Conservation (phyloP, 2,329 filamentous ascomycete genomes). For the Huntiella moniliformis region DNA sequence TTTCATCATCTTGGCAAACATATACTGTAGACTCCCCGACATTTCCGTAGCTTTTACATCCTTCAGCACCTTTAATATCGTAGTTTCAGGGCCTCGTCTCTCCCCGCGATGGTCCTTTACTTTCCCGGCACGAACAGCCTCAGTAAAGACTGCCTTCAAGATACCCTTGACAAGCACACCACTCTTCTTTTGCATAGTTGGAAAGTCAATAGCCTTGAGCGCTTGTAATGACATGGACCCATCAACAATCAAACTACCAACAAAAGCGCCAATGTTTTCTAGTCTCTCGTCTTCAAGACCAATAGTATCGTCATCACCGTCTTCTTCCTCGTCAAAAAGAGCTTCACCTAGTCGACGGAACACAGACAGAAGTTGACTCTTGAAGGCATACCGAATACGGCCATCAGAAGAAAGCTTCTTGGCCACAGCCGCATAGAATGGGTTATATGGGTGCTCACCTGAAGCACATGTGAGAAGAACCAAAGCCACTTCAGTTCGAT, state of each 20-base stretch:
- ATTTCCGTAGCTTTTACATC: slow-evolving; percentile 48
- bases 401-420: slow-evolving; percentile 57
- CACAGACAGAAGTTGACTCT: slow-evolving; percentile 69
- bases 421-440: slow-evolving; percentile 79
- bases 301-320: slow-evolving; percentile 29
- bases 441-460: slow-evolving; percentile 70
- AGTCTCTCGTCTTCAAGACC: slow-evolving; percentile 31
- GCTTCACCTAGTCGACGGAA: slow-evolving; percentile 75
- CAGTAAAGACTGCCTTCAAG: slow-evolving; percentile 55
- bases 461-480: slow-evolving; percentile 78
- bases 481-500: slow-evolving; percentile 69
- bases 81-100: slow-evolving; percentile 22
- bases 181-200: slow-evolving; percentile 58
- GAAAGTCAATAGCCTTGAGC: slow-evolving; percentile 57
- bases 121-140: slow-evolving; percentile 29
- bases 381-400: slow-evolving; percentile 65
- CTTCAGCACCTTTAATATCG: slow-evolving; percentile 47
- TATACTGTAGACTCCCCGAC: slow-evolving; percentile 57
- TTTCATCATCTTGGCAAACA: slow-evolving; percentile 56
- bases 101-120: slow-evolving; percentile 21
- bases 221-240: slow-evolving; percentile 28
- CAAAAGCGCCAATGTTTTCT: slow-evolving; percentile 35
- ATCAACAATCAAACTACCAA: slow-evolving; percentile 30
- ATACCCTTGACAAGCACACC: slow-evolving; percentile 64
- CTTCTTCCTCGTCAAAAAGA: slow-evolving; percentile 47